phyloP scores from a whole-genome alignment of 2,329 filamentous ascomycete species.

The Fusarium sp. region DNA sequence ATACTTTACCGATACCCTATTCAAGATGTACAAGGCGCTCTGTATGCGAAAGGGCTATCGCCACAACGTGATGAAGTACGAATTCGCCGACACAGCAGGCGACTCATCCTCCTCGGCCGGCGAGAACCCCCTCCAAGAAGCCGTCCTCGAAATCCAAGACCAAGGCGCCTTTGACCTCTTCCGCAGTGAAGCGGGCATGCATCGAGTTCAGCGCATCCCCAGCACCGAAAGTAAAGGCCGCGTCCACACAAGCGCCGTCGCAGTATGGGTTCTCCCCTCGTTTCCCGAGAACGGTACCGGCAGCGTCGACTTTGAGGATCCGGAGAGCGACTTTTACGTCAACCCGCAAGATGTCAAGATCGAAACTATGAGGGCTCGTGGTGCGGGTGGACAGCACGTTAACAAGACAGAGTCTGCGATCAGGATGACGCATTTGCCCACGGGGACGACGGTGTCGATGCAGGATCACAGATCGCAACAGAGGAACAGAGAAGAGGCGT shows the following conservation, averaged over 20 bases:
- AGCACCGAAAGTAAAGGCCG: slow-evolving; percentile 91
- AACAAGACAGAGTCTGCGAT: slow-evolving; percentile 98
- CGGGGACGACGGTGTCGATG: slow-evolving; percentile 87
- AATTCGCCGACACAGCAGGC: slow-evolving; percentile 75
- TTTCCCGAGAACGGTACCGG: slow-evolving; percentile 70
- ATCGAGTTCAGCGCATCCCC: slow-evolving; percentile 93
- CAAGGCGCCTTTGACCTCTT: slow-evolving; percentile 84
- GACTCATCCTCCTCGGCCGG: slow-evolving; percentile 63
- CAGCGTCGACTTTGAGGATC: slow-evolving; percentile 77
- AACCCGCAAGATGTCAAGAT: slow-evolving; percentile 83
- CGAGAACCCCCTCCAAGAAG: slow-evolving; percentile 83
- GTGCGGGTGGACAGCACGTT: slow-evolving; percentile 96
- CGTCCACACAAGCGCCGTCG: slow-evolving; percentile 92
- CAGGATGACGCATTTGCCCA: slow-evolving; percentile 89
- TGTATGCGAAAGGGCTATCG: slow-evolving; percentile 77
- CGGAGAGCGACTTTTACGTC: slow-evolving; percentile 91
- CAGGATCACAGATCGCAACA: slow-evolving; percentile 93
- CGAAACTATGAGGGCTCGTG: slow-evolving; percentile 92
- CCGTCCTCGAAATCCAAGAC: slow-evolving; percentile 84
- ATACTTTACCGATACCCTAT: slow-evolving; percentile 87
- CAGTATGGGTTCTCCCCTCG: slow-evolving; percentile 90
- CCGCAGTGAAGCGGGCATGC: slow-evolving; percentile 91
- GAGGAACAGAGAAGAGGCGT: slow-evolving; percentile 88
- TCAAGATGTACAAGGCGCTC: slow-evolving; percentile 89
- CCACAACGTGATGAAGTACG: slow-evolving; percentile 80